Base-by-base conservation (phyloP, 148 eudicot genomes). In the Drosera capensis region DNA sequence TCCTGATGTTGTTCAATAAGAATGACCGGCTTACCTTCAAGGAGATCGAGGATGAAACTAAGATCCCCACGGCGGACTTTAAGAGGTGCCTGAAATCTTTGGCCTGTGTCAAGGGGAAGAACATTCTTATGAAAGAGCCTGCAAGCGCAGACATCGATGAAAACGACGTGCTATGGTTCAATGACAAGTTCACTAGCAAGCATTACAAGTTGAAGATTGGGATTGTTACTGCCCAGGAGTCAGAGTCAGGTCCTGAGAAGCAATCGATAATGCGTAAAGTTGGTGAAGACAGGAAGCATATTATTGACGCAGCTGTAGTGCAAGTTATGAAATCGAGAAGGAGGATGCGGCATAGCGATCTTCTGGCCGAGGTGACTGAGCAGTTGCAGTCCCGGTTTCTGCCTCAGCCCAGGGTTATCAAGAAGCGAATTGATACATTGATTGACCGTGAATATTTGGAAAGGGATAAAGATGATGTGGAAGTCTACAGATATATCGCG, bases 391-490 rank as follows among this genome's bases (percentile, higher is more conserved):
- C 82, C 21, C 63, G 93, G 12, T 82, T 82, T 47, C 40, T 78
- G 59, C 72, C 93, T 6, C 78, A 78, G 48, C 92, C 93, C 0
- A 74, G 75, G 30, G 86, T 74, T 63, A 82, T 82, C n/a, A 82
- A 82, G 93, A 82, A 82, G 59, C 68, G 86, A 14, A 72, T 82
- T 0, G 82, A 78, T 50, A 74, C 86, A 18, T 81, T 83, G 25
- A 83, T 79, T 0, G 94, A 83, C 58, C 73, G 94, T 13, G 94
- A 83, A 29, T 83, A 79, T 71, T 73, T 83, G 74, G 88, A 83
- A 62, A 73, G 94, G 55, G 94, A 83, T 58, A 68, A 35, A 26
- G 45, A 49, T 0, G 87, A 83, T 54, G 66, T 87, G 50, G 47
- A 60, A 55, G 59, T 73, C 51, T 83, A 83, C 42, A 74, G 87